A percentile compares a stretch with the other conserved stretches of the same genome.
These are phyloP conservation scores for Smittium culicis DNA, from an alignment of 371 early-diverging fungal species.

Conservation along the genomic window DNA sequence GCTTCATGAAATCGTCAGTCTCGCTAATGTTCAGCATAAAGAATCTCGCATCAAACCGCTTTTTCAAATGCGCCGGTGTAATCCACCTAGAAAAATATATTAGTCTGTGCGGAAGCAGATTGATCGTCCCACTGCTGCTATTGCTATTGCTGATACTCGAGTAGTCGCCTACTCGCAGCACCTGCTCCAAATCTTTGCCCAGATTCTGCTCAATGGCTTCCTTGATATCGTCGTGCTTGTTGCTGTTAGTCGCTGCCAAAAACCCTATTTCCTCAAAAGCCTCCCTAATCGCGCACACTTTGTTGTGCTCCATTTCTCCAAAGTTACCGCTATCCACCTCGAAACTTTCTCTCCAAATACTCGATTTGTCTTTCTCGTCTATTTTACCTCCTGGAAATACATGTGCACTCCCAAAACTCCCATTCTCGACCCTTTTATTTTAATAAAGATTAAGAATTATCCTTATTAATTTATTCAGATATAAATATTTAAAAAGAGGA, in stretches of 20 bases:
- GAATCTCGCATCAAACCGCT: slow-evolving; percentile 63
- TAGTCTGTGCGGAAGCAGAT: slow-evolving; percentile 33
- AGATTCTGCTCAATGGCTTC: neutral
- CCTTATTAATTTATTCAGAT: neutral
- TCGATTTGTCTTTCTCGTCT: slow-evolving; percentile 15
- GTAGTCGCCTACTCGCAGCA: slow-evolving; percentile 12
- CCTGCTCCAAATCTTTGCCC: neutral
- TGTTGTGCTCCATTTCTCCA: slow-evolving; percentile 7
- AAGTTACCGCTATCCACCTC: neutral
- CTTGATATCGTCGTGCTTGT: neutral
- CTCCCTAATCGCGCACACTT: slow-evolving; percentile 61
- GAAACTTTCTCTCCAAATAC: neutral
- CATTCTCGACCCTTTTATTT: slow-evolving; percentile 17
- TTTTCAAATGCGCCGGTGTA: slow-evolving; percentile 48
- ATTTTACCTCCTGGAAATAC: slow-evolving; percentile 31
- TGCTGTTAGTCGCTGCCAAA: slow-evolving; percentile 20
- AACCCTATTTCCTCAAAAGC: slow-evolving; percentile 72
- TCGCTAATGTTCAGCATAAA: slow-evolving; percentile 41
- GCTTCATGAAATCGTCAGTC: slow-evolving; percentile 14
- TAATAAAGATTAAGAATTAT: neutral
- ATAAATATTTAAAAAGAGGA: neutral
- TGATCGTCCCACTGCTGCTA: no score
- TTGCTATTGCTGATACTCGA: slow-evolving; percentile 4
- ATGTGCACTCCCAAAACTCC: slow-evolving; percentile 20
- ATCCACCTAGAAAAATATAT: slow-evolving; percentile 60